Base-by-base conservation (phyloP, 2,329 filamentous ascomycete species). In the Microsporum audouinii region DNA sequence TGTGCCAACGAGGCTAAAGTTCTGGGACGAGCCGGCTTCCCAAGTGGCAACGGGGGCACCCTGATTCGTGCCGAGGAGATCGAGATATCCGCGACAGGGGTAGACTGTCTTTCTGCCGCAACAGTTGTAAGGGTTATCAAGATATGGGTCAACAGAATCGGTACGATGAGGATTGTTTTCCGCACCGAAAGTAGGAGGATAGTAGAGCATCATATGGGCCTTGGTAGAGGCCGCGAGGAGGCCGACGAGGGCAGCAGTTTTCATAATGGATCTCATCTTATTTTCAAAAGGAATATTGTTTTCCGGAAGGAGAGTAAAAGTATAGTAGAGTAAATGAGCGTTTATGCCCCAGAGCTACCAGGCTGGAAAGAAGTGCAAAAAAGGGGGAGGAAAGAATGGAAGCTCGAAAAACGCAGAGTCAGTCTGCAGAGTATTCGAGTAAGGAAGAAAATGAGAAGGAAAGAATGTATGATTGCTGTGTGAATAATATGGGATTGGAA, bases 111-210 rank as follows among this genome's bases (percentile, higher is more conserved):
- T 66, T 57, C 47, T 65, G 31, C 76, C 77, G 61, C 77, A 79
- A 69, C 76, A 78, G 59, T 77, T 74, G 63, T 76, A 78, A 1
- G 77, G 76, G 61, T 73, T 78, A 64, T 76, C 71, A 49, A 79
- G 73, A 58, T 72, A 67, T 0, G 65, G 67, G 61, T 77, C 74
- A 0, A 71, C 64, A 8, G 66, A 58, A n/a, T 67, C 71, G 43
- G 68, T 68, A 49, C 70, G 72, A 68, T 76, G 70, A 23, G 76
- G 76, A 62, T 78, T 78, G 66, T 78, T 77, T 45, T 72, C 68
- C 23, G 72, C 75, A 58, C 73, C 76, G 60, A 79, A 73, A 1
- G 77, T 71, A 2, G 75, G 69, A 4, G 77, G 77, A 59, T 71
- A 76, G 66, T 69, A 64, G 36, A 79, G 71, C 62, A 72, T 73